Base-by-base conservation (phyloP, 2,329 filamentous ascomycete genomes). In the Paraphoma sp. region DNA sequence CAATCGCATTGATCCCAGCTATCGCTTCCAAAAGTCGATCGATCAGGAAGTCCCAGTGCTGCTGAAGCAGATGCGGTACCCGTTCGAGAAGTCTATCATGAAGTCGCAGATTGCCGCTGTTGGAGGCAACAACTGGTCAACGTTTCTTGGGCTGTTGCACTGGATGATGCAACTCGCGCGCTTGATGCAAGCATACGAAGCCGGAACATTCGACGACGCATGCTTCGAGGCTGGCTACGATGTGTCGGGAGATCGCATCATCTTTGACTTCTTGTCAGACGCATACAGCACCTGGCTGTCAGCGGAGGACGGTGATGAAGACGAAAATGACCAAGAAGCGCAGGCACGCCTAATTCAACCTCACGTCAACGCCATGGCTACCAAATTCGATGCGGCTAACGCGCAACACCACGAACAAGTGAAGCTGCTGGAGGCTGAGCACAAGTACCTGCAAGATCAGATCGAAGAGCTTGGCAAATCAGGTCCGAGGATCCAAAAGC, bases 151-250 rank as follows among this genome's bases (percentile, higher is more conserved):
- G 0, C 82, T 99, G 74, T 83, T 99, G 48, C 93, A 99, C 79
- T 99, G 95, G 95, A 94, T 99, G 88, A 97, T 99, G 94, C 93
- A 98, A 77, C 82, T 99, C 49, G 92, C 92, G 4, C 89, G 94
- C 66, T 96, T 98, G 89, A 86, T 98, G 71, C 93, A 98, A 60
- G 86, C 90, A 18, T 98, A 93, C 72, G 82, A 86, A 1, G 77
- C 81, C 52, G 89, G 93, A 56, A 87, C 87, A 45, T 99, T 97
- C 75, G 93, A 97, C 64, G 90, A 97, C 50, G 93, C 93, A 1
- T 97, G 93, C 73, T 84, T 90, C 42, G 94, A 97, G 68, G 89
- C 87, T 30, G 95, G 94, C 1, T 86, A 95, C 45, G 95, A 99
- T 75, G 88, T 98, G 29, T 88, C 84, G 10, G 91, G 91, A 4